phyloP scores from a whole-genome alignment of 768 basidiomycete genomes.

The Tricholoma bakamatsutake region DNA sequence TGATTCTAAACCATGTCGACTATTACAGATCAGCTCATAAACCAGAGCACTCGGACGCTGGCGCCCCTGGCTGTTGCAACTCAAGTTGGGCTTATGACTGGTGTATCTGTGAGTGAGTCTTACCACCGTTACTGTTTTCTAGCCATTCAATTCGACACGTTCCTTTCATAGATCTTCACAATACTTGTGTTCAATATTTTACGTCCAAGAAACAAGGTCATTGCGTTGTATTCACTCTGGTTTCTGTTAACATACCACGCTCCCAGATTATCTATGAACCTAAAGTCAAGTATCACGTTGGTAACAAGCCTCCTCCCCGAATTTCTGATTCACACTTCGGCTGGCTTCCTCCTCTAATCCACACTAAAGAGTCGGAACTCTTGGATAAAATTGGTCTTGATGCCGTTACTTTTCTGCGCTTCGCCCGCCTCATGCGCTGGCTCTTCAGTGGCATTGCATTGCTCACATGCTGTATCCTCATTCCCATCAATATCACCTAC shows the following conservation, averaged over 20 bases:
- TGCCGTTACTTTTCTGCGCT: slow-evolving; percentile 88
- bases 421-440: slow-evolving; percentile 77
- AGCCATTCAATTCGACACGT: slow-evolving; percentile 5
- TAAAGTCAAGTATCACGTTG: slow-evolving; percentile 86
- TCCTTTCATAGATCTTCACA: slow-evolving; percentile 46
- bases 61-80: slow-evolving; percentile 74
- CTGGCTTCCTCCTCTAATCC: slow-evolving; percentile 84
- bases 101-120: slow-evolving; percentile 65
- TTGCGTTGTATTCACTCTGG: slow-evolving; percentile 7
- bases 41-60: slow-evolving; percentile 54
- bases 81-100: slow-evolving; percentile 71
- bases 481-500: slow-evolving; percentile 85
- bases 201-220: slow-evolving; percentile 84
- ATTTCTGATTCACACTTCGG: slow-evolving; percentile 81
- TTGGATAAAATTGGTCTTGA: slow-evolving; percentile 88
- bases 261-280: slow-evolving; percentile 83
- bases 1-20: slow-evolving; percentile 25
- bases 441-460: slow-evolving; percentile 61
- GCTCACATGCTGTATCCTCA: slow-evolving; percentile 64
- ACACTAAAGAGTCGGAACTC: slow-evolving; percentile 84
- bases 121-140: not conserved
- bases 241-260: slow-evolving; percentile 5
- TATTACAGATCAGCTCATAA: slow-evolving; percentile 32
- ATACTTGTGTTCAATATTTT: slow-evolving; percentile 74
- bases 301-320: slow-evolving; percentile 69